These are phyloP conservation scores for Stereum hirsutum DNA, from an alignment of 1,284 basidiomycete genomes.

Conservation along the genomic window DNA sequence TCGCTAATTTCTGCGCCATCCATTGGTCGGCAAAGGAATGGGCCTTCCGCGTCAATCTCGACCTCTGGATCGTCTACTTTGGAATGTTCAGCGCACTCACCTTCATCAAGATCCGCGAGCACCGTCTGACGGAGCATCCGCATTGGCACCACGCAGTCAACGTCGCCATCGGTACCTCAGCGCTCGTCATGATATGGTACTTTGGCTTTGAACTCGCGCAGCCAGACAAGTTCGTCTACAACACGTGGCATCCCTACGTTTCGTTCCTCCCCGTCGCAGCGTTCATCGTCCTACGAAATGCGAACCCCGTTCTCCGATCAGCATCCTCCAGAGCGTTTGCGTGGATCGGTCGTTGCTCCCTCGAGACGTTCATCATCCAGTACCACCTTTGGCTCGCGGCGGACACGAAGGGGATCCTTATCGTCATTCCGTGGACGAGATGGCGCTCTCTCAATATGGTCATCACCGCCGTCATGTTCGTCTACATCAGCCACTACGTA, in stretches of 20 bases:
- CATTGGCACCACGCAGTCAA: slow-evolving; percentile 53
- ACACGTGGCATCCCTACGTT: slow-evolving; percentile 75
- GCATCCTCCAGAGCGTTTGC: slow-evolving; percentile 62
- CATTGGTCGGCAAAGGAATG: slow-evolving; percentile 81
- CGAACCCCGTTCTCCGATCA: slow-evolving; percentile 61
- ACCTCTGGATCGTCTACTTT: slow-evolving; percentile 80
- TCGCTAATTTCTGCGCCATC: slow-evolving; percentile 62
- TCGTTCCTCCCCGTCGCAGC: slow-evolving; percentile 75
- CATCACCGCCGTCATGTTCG: slow-evolving; percentile 66
- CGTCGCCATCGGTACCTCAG: slow-evolving; percentile 36
- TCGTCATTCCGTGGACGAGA: slow-evolving; percentile 67
- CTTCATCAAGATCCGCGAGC: slow-evolving; percentile 69
- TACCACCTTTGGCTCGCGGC: slow-evolving; percentile 86
- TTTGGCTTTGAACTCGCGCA: slow-evolving; percentile 74
- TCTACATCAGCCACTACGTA: slow-evolving; percentile 72
- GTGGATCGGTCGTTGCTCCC: slow-evolving; percentile 75
- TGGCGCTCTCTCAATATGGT: slow-evolving; percentile 73
- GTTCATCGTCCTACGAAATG: slow-evolving; percentile 72
- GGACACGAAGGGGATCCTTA: slow-evolving; percentile 78
- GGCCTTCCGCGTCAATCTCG: slow-evolving; percentile 80
- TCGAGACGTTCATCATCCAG: slow-evolving; percentile 85
- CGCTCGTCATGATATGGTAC: slow-evolving; percentile 61
- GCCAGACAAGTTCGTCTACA: slow-evolving; percentile 78
- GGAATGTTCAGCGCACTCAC: slow-evolving; percentile 77
- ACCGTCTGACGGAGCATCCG: slow-evolving; percentile 59